Base-by-base conservation (phyloP, 345 rosid species). In the Odontarrhena argentea region DNA sequence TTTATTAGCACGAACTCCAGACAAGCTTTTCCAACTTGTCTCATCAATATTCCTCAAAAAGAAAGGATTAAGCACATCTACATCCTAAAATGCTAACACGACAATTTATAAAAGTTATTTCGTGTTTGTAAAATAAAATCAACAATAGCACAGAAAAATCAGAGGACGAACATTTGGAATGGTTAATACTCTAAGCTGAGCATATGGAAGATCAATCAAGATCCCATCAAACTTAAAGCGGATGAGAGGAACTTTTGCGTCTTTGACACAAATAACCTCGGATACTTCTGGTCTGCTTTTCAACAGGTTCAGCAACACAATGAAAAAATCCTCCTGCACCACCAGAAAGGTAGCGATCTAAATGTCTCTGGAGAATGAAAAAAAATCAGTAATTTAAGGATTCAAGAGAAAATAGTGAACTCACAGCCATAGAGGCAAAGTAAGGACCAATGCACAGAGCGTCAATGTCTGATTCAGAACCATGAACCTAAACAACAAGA, bases 381-480 rank as follows among this genome's bases (percentile, higher is more conserved):
- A 1, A 36, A 15, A 0, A 26, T 7, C 26, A 0, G 40, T 56
- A 38, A 11, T 1, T 44, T 15, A 42, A 62, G 26, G 3, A 26
- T 58, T 73, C 25, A 46, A 24, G 0, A 11, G 22, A 30, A 28
- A 12, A 24, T 67, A 12, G 52, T 7, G 9, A 69, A 74, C 91
- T 75, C 58, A 86, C 85, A 3, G 77, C 74, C 70, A 82, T 67
- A 25, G 85, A 63, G 9, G 84, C 80, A 73, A 84, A 84, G 69
- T 37, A 72, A 49, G 91, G 91, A 53, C 74, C 84, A 52, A 84
- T 66, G 63, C 86, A 84, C 58, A 86, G 50, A 42, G 83, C 86
- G 56, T 84, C 84, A 35, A 86, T 80, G 59, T 84, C 86, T 3
- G 91, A 86, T 26, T 86, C 82, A 60, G 85, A 77, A 71, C 78